These are phyloP conservation scores for Ensete glaucum DNA, from an alignment of 176 grass and related monocot species.

Conservation along the genomic window DNA sequence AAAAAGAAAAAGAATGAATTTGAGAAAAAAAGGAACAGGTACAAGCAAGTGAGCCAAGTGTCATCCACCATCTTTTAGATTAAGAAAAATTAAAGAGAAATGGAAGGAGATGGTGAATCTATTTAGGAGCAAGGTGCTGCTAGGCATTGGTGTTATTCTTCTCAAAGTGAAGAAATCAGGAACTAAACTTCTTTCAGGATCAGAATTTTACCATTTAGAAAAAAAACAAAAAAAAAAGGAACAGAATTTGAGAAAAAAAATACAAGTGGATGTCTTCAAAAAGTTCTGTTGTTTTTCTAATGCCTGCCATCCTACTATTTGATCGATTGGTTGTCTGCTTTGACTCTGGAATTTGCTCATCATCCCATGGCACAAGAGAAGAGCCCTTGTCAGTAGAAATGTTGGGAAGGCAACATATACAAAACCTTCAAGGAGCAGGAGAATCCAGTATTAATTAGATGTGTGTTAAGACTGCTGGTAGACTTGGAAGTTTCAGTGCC, in stretches of 20 bases:
- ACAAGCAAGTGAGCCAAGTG: too few species aligned
- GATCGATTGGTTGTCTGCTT: background rate
- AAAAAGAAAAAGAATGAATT: background rate
- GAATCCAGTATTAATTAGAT: too few species aligned
- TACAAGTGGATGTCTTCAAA: background rate
- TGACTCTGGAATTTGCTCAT: background rate
- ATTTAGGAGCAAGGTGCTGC: background rate
- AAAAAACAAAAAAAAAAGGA: background rate
- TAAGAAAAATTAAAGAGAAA: background rate
- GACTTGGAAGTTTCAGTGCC: background rate
- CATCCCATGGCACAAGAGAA: background rate
- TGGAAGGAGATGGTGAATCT: background rate
- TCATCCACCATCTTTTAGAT: too few species aligned
- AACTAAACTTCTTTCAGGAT: background rate
- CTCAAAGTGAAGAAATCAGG: background rate
- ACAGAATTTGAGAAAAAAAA: background rate
- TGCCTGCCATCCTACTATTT: background rate
- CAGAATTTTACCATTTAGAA: background rate
- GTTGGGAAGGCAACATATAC: background rate
- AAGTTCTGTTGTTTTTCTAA: background rate
- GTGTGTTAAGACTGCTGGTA: background rate
- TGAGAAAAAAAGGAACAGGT: background rate
- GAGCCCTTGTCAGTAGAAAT: background rate
- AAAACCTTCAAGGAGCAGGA: background rate
- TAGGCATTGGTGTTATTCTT: too few species aligned